Percentiles rank a stretch among this genome's conserved stretches.
These are phyloP conservation scores for Suhomyces vadensis DNA, from an alignment of 805 yeast species.

Conservation along the genomic window DNA sequence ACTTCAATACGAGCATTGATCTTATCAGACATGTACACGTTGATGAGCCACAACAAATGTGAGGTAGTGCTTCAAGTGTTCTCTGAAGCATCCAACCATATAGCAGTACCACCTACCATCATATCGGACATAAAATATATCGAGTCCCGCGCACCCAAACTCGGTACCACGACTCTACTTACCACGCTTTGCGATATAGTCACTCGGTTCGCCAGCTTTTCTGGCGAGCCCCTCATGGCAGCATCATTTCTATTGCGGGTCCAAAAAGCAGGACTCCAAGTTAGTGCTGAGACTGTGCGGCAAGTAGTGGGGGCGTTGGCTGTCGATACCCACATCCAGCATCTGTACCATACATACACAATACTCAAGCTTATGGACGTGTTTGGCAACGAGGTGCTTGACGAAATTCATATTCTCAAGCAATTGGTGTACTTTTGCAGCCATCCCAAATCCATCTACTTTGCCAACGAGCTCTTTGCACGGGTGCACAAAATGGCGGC, in stretches of 20 bases:
- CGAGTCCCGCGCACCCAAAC: not conserved
- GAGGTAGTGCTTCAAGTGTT: slow-evolving; percentile 11
- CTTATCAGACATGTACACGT: slow-evolving; percentile 17
- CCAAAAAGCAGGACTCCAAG: slow-evolving; percentile 1
- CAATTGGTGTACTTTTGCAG: slow-evolving; percentile 6
- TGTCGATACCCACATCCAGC: slow-evolving; percentile 9
- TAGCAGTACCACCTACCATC: not conserved
- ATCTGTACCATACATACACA: slow-evolving; percentile 8
- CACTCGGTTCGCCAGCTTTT: slow-evolving; percentile 16
- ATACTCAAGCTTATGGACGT: slow-evolving; percentile 10
- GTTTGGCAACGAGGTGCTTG: slow-evolving; percentile 3
- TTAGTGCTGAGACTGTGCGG: slow-evolving; percentile 3
- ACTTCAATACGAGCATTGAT: slow-evolving; percentile 21
- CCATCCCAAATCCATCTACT: slow-evolving; percentile 10
- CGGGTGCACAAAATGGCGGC: slow-evolving; percentile 3
- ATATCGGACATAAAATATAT: not conserved
- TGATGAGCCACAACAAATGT: slow-evolving; percentile 11
- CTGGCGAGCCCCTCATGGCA: slow-evolving; percentile 27
- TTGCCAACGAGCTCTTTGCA: slow-evolving; percentile 9
- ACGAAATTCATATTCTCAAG: not conserved
- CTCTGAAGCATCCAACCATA: slow-evolving; percentile 3
- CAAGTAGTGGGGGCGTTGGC: slow-evolving; percentile 15
- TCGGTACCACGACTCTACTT: not conserved
- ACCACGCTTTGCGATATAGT: slow-evolving; percentile 14
- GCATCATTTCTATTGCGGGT: slow-evolving; percentile 18